Evolutionary conservation across 352 stramenopile species (phyloP).

Genomic region (Globisporangium canariense): DNA sequence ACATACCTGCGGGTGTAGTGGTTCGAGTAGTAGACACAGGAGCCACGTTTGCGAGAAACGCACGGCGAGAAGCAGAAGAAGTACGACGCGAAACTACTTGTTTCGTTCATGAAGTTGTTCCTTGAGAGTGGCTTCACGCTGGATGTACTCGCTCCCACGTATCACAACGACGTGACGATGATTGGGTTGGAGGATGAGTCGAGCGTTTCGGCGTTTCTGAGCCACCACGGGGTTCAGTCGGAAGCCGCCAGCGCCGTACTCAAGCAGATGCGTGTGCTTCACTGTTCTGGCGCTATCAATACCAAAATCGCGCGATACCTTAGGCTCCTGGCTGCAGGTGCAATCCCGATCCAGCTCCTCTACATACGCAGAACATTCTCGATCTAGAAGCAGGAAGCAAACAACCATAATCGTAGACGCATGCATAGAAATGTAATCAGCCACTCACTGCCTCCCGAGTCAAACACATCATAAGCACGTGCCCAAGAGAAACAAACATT

Average conservation of each 20-base stretch:
- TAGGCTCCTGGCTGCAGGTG: neutral
- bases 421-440: too few species aligned
- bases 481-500: neutral
- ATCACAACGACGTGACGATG: neutral
- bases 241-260: neutral
- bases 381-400: too few species aligned
- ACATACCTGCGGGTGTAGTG: neutral
- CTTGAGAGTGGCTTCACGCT: neutral
- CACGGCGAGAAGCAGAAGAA: neutral
- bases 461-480: too few species aligned
- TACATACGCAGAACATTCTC: too few species aligned
- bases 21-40: neutral
- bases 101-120: neutral
- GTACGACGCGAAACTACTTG: neutral
- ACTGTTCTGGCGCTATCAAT: neutral
- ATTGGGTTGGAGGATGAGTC: neutral
- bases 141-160: neutral
- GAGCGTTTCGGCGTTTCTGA: neutral
- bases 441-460: too few species aligned
- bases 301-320: neutral
- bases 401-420: too few species aligned
- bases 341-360: neutral
- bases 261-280: neutral
- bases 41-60: neutral
- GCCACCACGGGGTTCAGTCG: neutral